These are phyloP conservation scores for Halophytophthora polymorphica DNA, from an alignment of 352 stramenopile genomes.

Conservation along the genomic window DNA sequence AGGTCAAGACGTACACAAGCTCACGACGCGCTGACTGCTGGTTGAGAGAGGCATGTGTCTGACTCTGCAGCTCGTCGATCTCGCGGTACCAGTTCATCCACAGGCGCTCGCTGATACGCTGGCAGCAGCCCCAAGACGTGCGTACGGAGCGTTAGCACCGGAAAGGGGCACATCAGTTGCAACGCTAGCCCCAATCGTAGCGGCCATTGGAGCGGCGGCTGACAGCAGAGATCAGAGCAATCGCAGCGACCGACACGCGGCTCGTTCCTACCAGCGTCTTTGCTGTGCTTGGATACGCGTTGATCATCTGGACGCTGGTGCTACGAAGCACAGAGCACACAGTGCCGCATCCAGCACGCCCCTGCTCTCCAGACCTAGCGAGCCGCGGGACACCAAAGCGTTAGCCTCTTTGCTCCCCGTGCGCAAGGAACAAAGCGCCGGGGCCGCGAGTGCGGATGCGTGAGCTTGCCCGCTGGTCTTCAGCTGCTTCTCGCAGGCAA, in stretches of 20 bases:
- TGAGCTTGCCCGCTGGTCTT: conserved; percentile 8
- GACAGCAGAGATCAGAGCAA: not conserved
- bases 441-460: not conserved
- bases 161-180: not conserved
- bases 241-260: too few relatives aligned
- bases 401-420: not conserved
- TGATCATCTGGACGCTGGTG: conserved; percentile 39
- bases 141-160: not conserved
- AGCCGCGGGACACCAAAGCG: too few relatives aligned
- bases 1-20: conserved; percentile 1
- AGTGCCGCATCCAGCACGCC: not conserved
- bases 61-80: conserved; percentile 32
- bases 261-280: conserved; percentile 27
- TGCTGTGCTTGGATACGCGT: conserved; percentile 25
- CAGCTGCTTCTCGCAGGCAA: conserved; percentile 18
- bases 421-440: not conserved
- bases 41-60: not conserved
- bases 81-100: conserved; percentile 70
- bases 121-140: not conserved
- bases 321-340: conserved; percentile 17
- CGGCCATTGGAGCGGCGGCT: not conserved
- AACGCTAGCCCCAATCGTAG: not conserved
- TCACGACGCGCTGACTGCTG: not conserved
- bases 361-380: too few relatives aligned
- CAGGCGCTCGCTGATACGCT: conserved; percentile 53